Conservation (phyloP, 2,329 filamentous ascomycete genomes). For the Hymenoscyphus repandus region DNA sequence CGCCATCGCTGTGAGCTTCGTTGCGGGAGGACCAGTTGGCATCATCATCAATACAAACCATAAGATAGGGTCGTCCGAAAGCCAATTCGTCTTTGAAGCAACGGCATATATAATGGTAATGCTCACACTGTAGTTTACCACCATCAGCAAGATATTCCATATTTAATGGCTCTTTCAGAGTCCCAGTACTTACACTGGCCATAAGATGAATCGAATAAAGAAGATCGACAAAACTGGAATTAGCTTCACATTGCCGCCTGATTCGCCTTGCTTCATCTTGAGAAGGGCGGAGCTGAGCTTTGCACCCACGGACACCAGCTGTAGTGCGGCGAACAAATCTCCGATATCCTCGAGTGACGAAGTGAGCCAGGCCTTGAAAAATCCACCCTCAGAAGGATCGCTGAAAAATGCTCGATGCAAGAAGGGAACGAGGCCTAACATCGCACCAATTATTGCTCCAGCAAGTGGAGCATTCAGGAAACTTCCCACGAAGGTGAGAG, state of each 20-base stretch:
- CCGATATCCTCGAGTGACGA: constrained; percentile 55
- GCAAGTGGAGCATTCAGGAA: constrained; percentile 58
- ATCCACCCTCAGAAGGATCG: constrained; percentile 50
- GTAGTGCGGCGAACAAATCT: constrained; percentile 56
- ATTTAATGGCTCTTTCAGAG: too few relatives aligned
- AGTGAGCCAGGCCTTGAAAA: constrained; percentile 62
- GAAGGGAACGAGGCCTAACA: constrained; percentile 53
- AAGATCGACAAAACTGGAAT: constrained; percentile 42
- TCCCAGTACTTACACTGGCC: constrained; percentile 40
- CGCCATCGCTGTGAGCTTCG: constrained; percentile 40
- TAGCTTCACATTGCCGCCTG: constrained; percentile 41
- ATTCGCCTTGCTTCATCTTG: constrained; percentile 41
- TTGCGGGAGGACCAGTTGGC: constrained; percentile 41
- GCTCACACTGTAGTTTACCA: constrained; percentile 32
- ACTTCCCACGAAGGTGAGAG: constrained; percentile 30
- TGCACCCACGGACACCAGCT: constrained; percentile 60
- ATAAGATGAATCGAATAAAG: constrained; percentile 54
- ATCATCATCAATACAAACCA: constrained; percentile 78
- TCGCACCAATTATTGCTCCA: constrained; percentile 50
- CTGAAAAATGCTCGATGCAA: constrained; percentile 59
- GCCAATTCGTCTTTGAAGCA: constrained; percentile 58
- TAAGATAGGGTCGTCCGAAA: constrained; percentile 71
- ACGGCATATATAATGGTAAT: constrained; percentile 50
- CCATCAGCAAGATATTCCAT: not conserved
- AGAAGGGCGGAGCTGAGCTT: constrained; percentile 51